These are phyloP conservation scores for Scytalidium lignicola DNA, from an alignment of 2,329 filamentous ascomycete genomes.

Conservation along the genomic window DNA sequence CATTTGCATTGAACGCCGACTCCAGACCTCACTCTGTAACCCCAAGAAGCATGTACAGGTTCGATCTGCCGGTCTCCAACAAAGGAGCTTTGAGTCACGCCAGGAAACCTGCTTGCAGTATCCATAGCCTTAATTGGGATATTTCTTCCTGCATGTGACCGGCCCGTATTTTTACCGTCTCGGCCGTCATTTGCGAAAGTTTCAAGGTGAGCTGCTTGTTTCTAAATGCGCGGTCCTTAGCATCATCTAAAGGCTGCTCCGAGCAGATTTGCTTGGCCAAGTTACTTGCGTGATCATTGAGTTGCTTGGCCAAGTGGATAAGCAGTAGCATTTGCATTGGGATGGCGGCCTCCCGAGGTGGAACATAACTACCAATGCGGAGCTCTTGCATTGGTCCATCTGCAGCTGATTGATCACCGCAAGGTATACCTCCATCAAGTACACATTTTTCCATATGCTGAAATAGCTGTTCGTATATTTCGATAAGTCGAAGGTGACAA, in stretches of 20 bases:
- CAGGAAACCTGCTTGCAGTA: not conserved
- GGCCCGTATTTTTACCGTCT: not conserved
- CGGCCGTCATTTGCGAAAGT: not conserved
- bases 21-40: too few species aligned
- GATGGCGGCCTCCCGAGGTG: conserved; percentile 9
- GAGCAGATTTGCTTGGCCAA: not conserved
- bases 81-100: not conserved
- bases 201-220: not conserved
- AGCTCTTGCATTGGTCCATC: conserved; percentile 7
- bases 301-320: conserved; percentile 11
- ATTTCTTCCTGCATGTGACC: not conserved
- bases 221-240: not conserved
- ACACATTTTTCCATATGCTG: conserved; percentile 16
- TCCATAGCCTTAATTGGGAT: not conserved
- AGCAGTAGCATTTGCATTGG: conserved; percentile 18
- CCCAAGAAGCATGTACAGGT: too few species aligned
- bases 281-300: conserved; percentile 1
- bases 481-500: conserved; percentile 20
- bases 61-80: too few species aligned
- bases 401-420: conserved; percentile 1
- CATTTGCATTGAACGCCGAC: too few species aligned
- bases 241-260: not conserved
- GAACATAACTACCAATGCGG: conserved; percentile 14
- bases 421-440: conserved; percentile 4
- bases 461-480: conserved; percentile 17